phyloP scores from a whole-genome alignment of 164 flowering plant species.

The Houttuynia cordata region DNA sequence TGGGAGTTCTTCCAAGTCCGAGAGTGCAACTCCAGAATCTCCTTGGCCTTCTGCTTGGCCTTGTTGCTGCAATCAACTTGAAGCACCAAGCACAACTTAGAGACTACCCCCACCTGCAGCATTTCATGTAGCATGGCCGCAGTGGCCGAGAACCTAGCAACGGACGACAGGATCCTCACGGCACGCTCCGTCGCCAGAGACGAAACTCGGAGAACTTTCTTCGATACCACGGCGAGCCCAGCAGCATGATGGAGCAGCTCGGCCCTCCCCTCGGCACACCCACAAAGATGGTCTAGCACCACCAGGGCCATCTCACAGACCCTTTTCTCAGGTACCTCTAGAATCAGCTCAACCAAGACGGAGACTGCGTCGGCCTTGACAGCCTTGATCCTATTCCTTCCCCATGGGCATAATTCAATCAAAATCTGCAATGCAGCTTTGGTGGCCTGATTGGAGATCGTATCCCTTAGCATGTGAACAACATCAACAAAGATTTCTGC shows the following conservation, averaged over 20 bases:
- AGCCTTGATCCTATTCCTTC: conserved; percentile 62
- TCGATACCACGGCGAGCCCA: conserved; percentile 67
- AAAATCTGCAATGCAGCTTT: conserved; percentile 57
- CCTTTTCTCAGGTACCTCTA: conserved; percentile 29
- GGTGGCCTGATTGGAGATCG: conserved; percentile 36
- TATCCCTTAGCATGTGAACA: conserved; percentile 29
- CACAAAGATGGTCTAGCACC: conserved; percentile 46
- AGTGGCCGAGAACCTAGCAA: conserved; percentile 43
- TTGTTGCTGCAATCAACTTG: conserved; percentile 43
- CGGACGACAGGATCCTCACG: conserved; percentile 43
- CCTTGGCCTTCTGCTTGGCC: conserved; percentile 56
- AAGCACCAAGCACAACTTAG: conserved; percentile 67
- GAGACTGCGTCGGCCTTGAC: conserved; percentile 48
- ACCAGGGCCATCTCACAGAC: conserved; percentile 32
- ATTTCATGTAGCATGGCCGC: conserved; percentile 57
- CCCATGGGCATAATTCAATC: conserved; percentile 50
- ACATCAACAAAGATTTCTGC: conserved; percentile 25
- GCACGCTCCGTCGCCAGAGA: conserved; percentile 47
- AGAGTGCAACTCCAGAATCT: conserved; percentile 55
- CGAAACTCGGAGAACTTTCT: conserved; percentile 76
- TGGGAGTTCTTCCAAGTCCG: conserved; percentile 59
- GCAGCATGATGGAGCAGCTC: conserved; percentile 52
- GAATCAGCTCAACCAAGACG: conserved; percentile 43
- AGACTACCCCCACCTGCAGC: conserved; percentile 70
- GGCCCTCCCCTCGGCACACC: conserved; percentile 75